Conservation (phyloP, 371 early-diverging fungal species). For the Syncephalastrum monosporum region DNA sequence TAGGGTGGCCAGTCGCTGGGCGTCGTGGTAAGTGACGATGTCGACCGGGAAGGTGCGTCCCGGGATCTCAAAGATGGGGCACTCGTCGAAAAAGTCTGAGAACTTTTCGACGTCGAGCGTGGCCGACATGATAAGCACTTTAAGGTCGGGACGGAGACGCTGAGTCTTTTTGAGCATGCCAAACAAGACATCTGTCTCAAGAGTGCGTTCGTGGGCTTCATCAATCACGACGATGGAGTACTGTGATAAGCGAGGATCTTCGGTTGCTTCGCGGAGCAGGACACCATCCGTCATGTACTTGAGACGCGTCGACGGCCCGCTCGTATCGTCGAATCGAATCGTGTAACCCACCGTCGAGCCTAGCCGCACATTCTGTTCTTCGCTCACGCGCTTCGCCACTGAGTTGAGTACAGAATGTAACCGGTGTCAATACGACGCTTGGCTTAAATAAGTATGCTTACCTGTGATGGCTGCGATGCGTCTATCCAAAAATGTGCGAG, state of each 20-base stretch:
- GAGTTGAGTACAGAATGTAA: not conserved
- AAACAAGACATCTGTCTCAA: conserved; percentile 93
- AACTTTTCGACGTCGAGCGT: conserved; percentile 77
- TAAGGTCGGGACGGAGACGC: conserved; percentile 54
- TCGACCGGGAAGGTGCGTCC: conserved; percentile 82
- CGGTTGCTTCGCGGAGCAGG: conserved; percentile 74
- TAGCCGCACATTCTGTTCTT: conserved; percentile 61
- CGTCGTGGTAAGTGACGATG: conserved; percentile 57
- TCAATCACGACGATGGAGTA: conserved; percentile 85
- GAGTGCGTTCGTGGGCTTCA: conserved; percentile 95
- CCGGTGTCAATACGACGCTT: not conserved
- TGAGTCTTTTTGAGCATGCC: conserved; percentile 74
- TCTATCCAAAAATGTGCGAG: conserved; percentile 22
- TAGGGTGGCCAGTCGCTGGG: conserved; percentile 52
- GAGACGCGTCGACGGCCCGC: conserved; percentile 63
- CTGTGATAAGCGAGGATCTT: conserved; percentile 57
- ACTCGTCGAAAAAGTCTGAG: conserved; percentile 70
- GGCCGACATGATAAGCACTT: conserved; percentile 82
- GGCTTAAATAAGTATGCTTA: conserved; percentile 7
- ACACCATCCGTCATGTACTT: conserved; percentile 95
- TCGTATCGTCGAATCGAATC: conserved; percentile 80
- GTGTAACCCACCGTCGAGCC: conserved; percentile 80
- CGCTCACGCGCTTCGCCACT: conserved; percentile 84
- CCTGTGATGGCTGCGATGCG: conserved; percentile 91
- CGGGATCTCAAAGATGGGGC: conserved; percentile 83